These are phyloP conservation scores for Calonectria montana DNA, from an alignment of 2,329 filamentous ascomycete species.

Conservation along the genomic window DNA sequence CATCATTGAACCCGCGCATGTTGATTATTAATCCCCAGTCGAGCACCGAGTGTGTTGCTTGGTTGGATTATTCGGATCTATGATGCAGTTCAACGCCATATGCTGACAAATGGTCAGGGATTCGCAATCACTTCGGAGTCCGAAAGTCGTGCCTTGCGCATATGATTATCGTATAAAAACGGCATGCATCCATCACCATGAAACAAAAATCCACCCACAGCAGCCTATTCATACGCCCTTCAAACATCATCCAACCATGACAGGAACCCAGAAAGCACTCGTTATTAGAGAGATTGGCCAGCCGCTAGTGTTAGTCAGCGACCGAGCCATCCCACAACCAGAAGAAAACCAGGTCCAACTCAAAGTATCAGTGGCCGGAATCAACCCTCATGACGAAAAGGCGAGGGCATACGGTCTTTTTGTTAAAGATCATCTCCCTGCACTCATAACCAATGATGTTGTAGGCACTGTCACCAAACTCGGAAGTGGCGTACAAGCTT, in stretches of 20 bases:
- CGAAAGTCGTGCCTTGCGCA: too few relatives aligned
- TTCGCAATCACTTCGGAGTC: too few relatives aligned
- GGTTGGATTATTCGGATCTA: too few relatives aligned
- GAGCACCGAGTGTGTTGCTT: too few relatives aligned
- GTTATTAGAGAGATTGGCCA: neutral
- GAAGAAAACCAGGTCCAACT: neutral
- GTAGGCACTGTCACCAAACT: neutral
- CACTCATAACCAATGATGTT: slow-evolving; percentile 8
- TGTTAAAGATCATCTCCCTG: neutral
- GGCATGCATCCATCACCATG: too few relatives aligned
- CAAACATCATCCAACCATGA: neutral
- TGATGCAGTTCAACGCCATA: too few relatives aligned
- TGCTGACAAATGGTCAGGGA: too few relatives aligned
- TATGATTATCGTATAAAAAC: too few relatives aligned
- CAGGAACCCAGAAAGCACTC: neutral
- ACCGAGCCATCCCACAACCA: neutral
- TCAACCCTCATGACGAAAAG: neutral
- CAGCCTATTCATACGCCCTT: too few relatives aligned
- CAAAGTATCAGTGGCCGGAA: neutral
- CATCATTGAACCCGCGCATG: too few relatives aligned
- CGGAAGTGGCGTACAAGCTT: neutral
- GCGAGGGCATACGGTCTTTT: neutral
- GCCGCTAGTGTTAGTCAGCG: neutral
- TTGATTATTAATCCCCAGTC: too few relatives aligned
- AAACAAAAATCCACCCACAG: too few relatives aligned